Base-by-base conservation (phyloP, 139 green algal genomes). In the Medakamo hakoo region DNA sequence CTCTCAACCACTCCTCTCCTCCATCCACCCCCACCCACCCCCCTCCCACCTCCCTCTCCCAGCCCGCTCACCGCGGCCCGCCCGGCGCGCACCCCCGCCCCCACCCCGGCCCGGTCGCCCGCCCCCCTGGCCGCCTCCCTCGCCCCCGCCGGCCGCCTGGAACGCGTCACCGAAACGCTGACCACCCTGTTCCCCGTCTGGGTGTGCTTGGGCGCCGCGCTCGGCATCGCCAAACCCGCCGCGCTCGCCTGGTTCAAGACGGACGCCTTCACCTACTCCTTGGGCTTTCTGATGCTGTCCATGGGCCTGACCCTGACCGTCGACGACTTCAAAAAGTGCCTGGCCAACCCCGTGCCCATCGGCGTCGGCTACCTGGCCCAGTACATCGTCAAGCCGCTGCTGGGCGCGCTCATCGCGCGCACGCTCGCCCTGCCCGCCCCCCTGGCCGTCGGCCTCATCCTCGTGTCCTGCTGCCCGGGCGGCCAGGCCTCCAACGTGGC, bases 231-330 rank as follows among this genome's bases (percentile, higher is more conserved):
- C 22, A 24, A 55, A 14, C 71, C 68, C 9, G 23, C 57, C 30
- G 30, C 58, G 4, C 55, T 77, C 22, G 65, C 59, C 55, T 84
- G 62, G 79, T 78, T 92, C 57, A 82, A 73, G 4, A 82, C 72
- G 21, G 68, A 79, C 52, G 67, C 84, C 28, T 93, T 90, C 73
- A 87, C 82, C 25, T 57, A 62, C 30, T 74, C 68, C 2, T 74
- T 94, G 52, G 80, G 78, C 31, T 72, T 89, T 30, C 75, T 94
- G 25, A 92, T 94, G 86, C 75, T 93, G 29, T 80, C 72, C 64
- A 93, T 93, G 85, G 85, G 85, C 27, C 72, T 93, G 59, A 88
- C 80, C 14, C 74, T 93, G 16, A 87, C 81, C n/a, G 69, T 87
- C 30, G 78, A 89, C 2, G 84, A 93, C 69, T 90, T 93, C 66